A percentile compares a stretch with the other conserved stretches of the same genome.
Conservation (phyloP, 306 rosid species). For the Cucurbita argyrosperma region DNA sequence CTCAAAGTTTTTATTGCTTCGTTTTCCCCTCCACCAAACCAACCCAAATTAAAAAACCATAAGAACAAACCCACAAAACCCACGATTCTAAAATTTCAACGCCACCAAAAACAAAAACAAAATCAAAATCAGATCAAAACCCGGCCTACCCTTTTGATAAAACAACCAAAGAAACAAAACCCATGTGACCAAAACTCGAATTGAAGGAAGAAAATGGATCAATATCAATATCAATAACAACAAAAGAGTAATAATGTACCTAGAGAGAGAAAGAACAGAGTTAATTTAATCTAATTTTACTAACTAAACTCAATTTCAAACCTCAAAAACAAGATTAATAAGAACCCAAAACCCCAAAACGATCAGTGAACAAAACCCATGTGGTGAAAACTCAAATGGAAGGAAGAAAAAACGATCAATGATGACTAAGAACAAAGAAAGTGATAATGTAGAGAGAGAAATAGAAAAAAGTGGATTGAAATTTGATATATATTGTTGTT, state of each 20-base stretch:
- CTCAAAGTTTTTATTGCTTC: slow-evolving; percentile 19
- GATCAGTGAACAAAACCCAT: no score
- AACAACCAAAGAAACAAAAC: slow-evolving; percentile 1
- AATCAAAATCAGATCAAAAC: background rate
- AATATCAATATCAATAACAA: background rate
- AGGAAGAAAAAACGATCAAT: background rate
- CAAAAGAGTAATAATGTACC: background rate
- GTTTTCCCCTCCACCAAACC: slow-evolving; percentile 34
- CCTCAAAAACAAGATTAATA: background rate
- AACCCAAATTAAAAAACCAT: slow-evolving; percentile 16
- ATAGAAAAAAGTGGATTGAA: background rate
- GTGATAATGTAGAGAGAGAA: slow-evolving; percentile 8
- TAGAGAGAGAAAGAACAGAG: background rate
- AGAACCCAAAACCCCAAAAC: background rate
- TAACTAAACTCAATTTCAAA: slow-evolving; percentile 31
- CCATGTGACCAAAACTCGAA: background rate
- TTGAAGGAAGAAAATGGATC: background rate
- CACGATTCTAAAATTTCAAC: background rate
- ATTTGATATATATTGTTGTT: background rate
- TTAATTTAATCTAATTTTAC: background rate
- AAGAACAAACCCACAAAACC: background rate
- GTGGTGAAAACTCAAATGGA: no score
- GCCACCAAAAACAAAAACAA: background rate
- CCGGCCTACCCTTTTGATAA: background rate
- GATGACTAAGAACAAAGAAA: background rate